Conservation (phyloP, 345 rosid species). For the Dipteronia dyeriana region DNA sequence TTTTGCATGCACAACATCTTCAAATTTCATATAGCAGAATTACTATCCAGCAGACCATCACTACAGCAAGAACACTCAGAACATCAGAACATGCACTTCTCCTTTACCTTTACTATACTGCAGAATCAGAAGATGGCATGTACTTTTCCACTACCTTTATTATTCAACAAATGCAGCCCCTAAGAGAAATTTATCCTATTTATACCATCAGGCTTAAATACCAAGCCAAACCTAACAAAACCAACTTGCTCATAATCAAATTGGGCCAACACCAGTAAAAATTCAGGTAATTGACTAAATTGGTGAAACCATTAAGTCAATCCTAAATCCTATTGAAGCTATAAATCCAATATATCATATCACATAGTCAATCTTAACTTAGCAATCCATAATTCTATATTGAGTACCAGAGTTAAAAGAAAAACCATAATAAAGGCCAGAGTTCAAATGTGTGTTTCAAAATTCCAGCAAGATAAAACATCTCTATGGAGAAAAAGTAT, state of each 20-base stretch:
- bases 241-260: background rate
- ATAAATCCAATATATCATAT: too few relatives aligned
- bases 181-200: too few relatives aligned
- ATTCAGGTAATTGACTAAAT: background rate
- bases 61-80: background rate
- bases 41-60: background rate
- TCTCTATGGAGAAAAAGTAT: background rate
- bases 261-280: background rate
- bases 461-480: background rate
- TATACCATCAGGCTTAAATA: too few relatives aligned
- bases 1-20: slow-evolving; percentile 3
- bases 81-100: background rate
- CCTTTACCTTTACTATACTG: background rate
- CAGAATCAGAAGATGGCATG: background rate
- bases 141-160: background rate
- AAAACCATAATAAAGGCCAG: too few relatives aligned
- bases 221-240: background rate
- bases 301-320: background rate
- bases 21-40: slow-evolving; percentile 2
- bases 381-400: background rate
- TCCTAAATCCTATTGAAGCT: too few relatives aligned
- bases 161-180: background rate
- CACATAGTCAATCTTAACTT: too few relatives aligned
- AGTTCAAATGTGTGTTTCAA: background rate
- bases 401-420: background rate